Base-by-base conservation (phyloP, 805 yeast genomes). In the Myxozyma monticola region DNA sequence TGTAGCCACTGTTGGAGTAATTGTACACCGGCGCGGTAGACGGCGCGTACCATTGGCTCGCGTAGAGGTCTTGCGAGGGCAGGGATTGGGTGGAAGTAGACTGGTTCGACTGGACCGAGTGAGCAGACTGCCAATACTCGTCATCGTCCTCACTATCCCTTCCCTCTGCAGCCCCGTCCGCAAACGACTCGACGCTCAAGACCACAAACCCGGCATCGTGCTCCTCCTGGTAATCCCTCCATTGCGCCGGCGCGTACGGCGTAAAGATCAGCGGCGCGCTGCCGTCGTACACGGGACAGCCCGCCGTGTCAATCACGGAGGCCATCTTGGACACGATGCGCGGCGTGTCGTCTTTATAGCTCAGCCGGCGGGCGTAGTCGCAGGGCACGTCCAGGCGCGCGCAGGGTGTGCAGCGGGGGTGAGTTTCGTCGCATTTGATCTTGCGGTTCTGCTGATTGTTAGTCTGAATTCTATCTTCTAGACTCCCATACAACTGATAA, bases 201-300 rank as follows among this genome's bases (percentile, higher is more conserved):
- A 41, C 47, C 28, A 53, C 57, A 17, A 53, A 53, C 7, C 56
- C 57, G 21, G 45, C 39, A 30, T 39, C 51, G 28, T 45, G 51
- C 10, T 42, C 43, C 9, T 21, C 57, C 14, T 53, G 51, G 45
- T 42, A 49, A 8, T 45, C 49, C 14, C 37, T 15, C 40, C 41
- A 38, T 4, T 34, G 41, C 10, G n/a, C n/a, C 12, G 51, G 46
- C 28, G 28, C 43, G 38, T 49, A 53, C 3, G 57, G 51, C 5
- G 33, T 30, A 37, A 50, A 53, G 15, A 53, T 50, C 15, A 25
- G 38, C 21, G 14, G 36, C 15, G 48, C 56, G 42, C 15, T 12
- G 42, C 56, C n/a, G 25, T 53, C 57, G 26, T 53, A 53, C 7
- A 53, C 57, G 7, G 56, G 57, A 17, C 57, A 53, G 18, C 57